Base-by-base conservation (phyloP, 2,329 filamentous ascomycete genomes). In the Fusarium miscanthi region DNA sequence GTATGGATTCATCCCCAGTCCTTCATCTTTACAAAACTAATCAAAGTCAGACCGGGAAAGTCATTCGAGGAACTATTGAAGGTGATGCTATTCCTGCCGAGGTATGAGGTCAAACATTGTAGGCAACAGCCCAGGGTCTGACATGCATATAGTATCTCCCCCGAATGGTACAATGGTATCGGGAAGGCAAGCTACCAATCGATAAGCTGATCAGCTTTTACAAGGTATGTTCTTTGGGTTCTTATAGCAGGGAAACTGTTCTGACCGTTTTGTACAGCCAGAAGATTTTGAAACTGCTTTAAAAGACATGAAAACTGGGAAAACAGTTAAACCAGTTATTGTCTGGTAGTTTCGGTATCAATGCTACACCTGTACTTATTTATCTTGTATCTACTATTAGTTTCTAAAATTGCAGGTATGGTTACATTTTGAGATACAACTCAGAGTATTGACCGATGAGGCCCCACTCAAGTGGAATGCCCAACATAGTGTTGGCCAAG, bases 101-200 rank as follows among this genome's bases (percentile, higher is more conserved):
- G 33, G 57, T 59, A 53, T 33, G 40, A 45, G 8, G 23, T 27
- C 9, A 9, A 33, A 3, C 5, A 16, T 19, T 7, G 4, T 1
- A 33, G n/a, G 23, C n/a, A 8, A 11, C 7, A 21, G 8, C 8
- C 3, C 14, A 21, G 8, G 17, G 10, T 59, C 45, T 59, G 10
- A 59, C 35, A 6, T 30, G 16, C 13, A 21, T 27, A 33, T n/a
- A 59, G 57, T 59, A 59, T 27, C 19, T 59, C 21, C 57, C 57
- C 3, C 27, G 37, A 30, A 59, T 59, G 57, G 12, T 59, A 16
- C 27, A 59, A n/a, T 59, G 57, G 57, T 59, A 59, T 53, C 57
- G 57, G 31, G 57, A 59, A 25, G 57, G 45, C 4, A 59, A 53
- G 11, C 45, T 59, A 17, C 57, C 45, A 8, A 33, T 59, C 2